These are phyloP conservation scores for Chlorella sp. DNA, from an alignment of 139 green algal genomes.

Conservation along the genomic window DNA sequence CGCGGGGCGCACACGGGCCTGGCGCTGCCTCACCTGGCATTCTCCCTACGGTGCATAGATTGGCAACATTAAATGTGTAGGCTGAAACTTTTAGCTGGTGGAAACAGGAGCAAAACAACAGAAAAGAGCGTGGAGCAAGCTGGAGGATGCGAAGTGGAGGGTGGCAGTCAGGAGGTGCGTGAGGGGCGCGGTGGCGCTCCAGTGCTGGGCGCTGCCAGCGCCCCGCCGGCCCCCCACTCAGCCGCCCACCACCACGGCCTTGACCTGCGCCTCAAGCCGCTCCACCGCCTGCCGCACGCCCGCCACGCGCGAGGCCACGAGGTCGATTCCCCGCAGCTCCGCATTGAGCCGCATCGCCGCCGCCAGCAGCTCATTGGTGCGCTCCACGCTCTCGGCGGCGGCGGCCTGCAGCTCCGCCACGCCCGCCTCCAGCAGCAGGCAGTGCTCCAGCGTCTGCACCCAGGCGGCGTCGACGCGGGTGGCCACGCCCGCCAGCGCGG, in stretches of 20 bases:
- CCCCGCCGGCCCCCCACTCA: neutral
- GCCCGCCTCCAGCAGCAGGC: slow-evolving; percentile 6
- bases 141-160: too few species aligned
- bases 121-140: too few species aligned
- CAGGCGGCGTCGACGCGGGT: neutral
- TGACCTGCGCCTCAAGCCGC: slow-evolving; percentile 19
- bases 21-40: too few species aligned
- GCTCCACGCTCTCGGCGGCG: slow-evolving; percentile 8
- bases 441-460: slow-evolving; percentile 15
- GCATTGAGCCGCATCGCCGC: slow-evolving; percentile 6
- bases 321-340: slow-evolving; percentile 14
- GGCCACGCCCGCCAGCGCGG: neutral
- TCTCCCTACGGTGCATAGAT: too few species aligned
- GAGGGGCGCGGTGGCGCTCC: neutral
- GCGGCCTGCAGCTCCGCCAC: too few species aligned
- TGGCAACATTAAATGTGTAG: too few species aligned
- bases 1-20: too few species aligned
- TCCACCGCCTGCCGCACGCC: neutral
- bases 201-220: neutral
- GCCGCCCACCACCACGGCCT: slow-evolving; percentile 1
- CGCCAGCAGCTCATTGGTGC: slow-evolving; percentile 16
- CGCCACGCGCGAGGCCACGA: slow-evolving; percentile 7
- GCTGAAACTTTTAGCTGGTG: too few species aligned
- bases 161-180: too few species aligned
- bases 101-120: neutral